Base-by-base conservation (phyloP, 129 eudicot species). In the Escallonia herrerae region DNA sequence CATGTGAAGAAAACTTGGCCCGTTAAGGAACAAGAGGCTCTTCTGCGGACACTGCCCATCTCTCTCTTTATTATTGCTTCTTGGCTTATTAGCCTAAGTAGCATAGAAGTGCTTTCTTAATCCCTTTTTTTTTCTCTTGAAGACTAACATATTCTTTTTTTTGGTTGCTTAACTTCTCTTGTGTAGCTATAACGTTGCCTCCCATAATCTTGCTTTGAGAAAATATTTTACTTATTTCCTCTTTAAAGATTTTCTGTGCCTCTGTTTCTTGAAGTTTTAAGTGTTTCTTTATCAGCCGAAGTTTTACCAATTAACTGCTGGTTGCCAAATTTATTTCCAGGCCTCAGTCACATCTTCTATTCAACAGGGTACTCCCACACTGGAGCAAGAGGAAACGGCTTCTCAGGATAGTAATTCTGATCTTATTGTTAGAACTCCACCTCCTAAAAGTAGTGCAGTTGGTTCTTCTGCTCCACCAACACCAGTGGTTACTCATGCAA, bases 361-460 rank as follows among this genome's bases (percentile, higher is more conserved):
- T 63, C 67, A 67, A 40, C 91, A 76, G 75, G 94, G 68, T 72
- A 63, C 83, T 78, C 52, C 88, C 13, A 63, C 64, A 15, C 86
- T 54, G 52, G 99, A 89, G 73, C 77, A 48, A 11, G 95, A 82
- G 70, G 99, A 89, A 60, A 70, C 78, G 15, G 69, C 70, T 40
- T 70, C 80, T 13, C 96, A 83, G 65, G 99, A 89, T 62, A 81
- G 66, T 73, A 79, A 70, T 46, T 66, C 89, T 55, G 95, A 94
- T 64, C 66, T 71, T 60, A 73, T 65, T 65, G 80, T 90, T 38
- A 82, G 79, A 72, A 86, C 95, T 70, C 97, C 99, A 50, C 83
- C 97, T 44, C 79, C 97, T 62, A 94, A 86, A 79, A 66, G 58
- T 74, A 74, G 71, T 51, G 15, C 73, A 38, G 75, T 71, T 57